Evolutionary conservation across 768 basidiomycete species (phyloP), one percentile per base, ranked within the genome.

Genomic region (Phaffia australis): DNA sequence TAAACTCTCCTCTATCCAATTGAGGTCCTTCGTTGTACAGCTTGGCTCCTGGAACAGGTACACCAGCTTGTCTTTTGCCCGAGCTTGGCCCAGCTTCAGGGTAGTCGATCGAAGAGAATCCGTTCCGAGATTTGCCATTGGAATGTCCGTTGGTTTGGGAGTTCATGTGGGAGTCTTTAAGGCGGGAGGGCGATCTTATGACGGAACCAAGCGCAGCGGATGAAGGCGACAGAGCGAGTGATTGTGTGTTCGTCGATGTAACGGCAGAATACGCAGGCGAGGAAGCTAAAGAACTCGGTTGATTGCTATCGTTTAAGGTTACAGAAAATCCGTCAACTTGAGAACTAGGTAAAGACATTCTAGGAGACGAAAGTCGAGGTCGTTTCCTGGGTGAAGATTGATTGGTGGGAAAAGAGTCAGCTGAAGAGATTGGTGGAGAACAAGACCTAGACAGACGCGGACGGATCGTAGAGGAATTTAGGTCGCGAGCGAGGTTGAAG

Each of bases 1-100:
- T 85, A 74, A 89, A 92, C 76, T 95, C 92, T 78, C 94, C 88
- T 70, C 90, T 81, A 78, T 91, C 84, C 57, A 94, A 51, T 42
- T 30, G 23, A 2, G 59, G 57, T n/a, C 49, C 52, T 76, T 87
- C 87, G 54, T 87, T 84, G 71, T 88, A 90, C 63, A 91, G 80
- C 48, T 81, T 81, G 56, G 85, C 83, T 29, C 89, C 88, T 23
- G 86, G 85, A 23, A 54, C 52, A 23, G 52, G 52, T 54, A 54
- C 52, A 54, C 52, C 52, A 42, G 11, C 35, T 11, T 42, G 35
- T 54, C 52, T 23, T 9, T 23, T 54, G 5, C n/a, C 52, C 9
- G n/a, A 30, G 52, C 29, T 54, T 54, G 52, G 29, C 23, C 52
- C 29, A 23, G 52, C n/a, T 54, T 23, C 52, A 4, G 29, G 23